Conservation (phyloP, 495 filamentous ascomycete genomes). For the Echria macrotheca region DNA sequence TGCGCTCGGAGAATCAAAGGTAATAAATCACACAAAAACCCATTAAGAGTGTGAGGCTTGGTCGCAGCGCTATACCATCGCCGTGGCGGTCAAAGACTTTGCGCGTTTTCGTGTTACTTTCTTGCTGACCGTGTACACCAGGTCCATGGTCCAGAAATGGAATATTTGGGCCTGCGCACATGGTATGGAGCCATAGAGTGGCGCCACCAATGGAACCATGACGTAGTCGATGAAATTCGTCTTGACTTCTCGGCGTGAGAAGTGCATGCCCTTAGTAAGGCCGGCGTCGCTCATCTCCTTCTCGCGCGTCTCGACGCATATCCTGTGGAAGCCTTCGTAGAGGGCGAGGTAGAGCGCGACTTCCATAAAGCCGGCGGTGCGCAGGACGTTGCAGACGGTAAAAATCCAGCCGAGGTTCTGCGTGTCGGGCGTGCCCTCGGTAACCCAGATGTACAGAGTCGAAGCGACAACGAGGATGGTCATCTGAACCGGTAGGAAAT, state of each 20-base stretch:
- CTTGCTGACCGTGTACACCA: constrained; percentile 63
- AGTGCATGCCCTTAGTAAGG: constrained; percentile 52
- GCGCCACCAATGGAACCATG: constrained; percentile 56
- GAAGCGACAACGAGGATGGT: constrained; percentile 56
- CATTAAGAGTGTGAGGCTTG: constrained; percentile 1
- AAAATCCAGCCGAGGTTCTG: constrained; percentile 50
- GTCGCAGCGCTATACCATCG: constrained; percentile 34
- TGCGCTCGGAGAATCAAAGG: constrained; percentile 14
- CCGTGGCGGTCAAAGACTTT: constrained; percentile 36
- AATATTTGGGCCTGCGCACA: constrained; percentile 56
- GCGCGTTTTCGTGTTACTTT: constrained; percentile 48
- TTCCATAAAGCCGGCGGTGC: constrained; percentile 52
- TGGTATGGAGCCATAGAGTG: constrained; percentile 57
- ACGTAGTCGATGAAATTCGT: constrained; percentile 50
- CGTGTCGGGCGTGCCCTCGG: constrained; percentile 40
- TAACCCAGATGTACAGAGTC: constrained; percentile 47
- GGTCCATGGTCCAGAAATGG: constrained; percentile 60
- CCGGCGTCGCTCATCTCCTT: constrained; percentile 59
- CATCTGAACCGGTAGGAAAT: constrained; percentile 61
- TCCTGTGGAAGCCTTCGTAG: constrained; percentile 57
- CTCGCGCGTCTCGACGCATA: constrained; percentile 52
- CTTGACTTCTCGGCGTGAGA: constrained; percentile 48
- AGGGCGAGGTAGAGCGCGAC: constrained; percentile 55
- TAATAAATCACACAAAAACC: constrained; percentile 9
- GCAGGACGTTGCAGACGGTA: constrained; percentile 50